Evolutionary conservation across 768 basidiomycete species (phyloP), one percentile per base, ranked within the genome.

Genomic region (Pleurotus sapidus): DNA sequence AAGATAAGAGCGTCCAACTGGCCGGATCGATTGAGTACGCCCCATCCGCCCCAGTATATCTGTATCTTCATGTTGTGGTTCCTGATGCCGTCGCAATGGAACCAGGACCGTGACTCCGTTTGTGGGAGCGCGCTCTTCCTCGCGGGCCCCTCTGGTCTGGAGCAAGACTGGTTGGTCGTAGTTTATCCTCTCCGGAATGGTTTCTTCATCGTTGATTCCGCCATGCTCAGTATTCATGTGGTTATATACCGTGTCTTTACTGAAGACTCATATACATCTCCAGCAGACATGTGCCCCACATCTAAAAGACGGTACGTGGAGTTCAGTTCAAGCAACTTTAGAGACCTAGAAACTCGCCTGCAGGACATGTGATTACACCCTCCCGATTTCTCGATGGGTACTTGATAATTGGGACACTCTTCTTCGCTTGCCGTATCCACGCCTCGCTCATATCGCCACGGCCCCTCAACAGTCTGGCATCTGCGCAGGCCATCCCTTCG

Each of bases 301-400:
- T 23, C 51, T 54, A n/a, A 8, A 3, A 6, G 8, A 8, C 25
- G 38, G 24, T 11, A 20, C 17, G 20, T 3, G 20, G 20, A 20
- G 20, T 20, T 20, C 20, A 20, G 20, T 20, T 20, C 20, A 20
- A 20, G 20, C 20, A 20, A 20, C 20, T 20, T 3, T 20, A 20
- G 20, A 20, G 20, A 20, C 20, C 20, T 20, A 24, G 9, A 12
- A 9, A 40, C 51, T n/a, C 39, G 84, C 54, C 57, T 68, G 64
- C 83, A 85, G 2, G 63, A 59, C 69, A 84, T 77, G 63, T 83
- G 83, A 63, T 84, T 82, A 66, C 83, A 85, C 0, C 83, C 83
- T 23, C 71, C 78, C 4, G 60, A 73, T 64, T 82, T 84, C 64
- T 81, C 72, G 43, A 84, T 78, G 63, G 69, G 72, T 5, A 75